Conservation (phyloP, 768 basidiomycete species). For the Mycena indigotica region DNA sequence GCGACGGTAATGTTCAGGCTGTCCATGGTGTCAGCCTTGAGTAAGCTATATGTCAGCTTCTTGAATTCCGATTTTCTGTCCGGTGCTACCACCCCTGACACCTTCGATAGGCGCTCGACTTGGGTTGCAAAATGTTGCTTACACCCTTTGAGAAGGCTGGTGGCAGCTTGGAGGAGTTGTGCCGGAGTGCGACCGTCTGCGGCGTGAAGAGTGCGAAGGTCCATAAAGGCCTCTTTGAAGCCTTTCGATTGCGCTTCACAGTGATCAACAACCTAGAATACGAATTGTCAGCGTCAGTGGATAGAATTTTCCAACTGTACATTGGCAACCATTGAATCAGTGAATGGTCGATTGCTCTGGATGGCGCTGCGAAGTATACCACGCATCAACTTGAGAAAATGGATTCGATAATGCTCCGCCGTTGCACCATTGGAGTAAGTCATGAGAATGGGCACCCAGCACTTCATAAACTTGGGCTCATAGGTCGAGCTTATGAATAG, state of each 20-base stretch:
- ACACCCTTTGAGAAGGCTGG: slow-evolving; percentile 31
- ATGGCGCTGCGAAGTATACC: slow-evolving; percentile 29
- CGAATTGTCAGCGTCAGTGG: too few species aligned
- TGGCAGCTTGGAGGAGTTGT: slow-evolving; percentile 16
- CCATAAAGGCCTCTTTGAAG: slow-evolving; percentile 32
- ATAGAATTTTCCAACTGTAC: too few species aligned
- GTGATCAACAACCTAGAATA: slow-evolving; percentile 36
- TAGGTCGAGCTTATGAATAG: slow-evolving; percentile 37
- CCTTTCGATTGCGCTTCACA: slow-evolving; percentile 37
- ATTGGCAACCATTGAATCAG: slow-evolving; percentile 14
- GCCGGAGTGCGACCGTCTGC: slow-evolving; percentile 3
- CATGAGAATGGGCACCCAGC: slow-evolving; percentile 37
- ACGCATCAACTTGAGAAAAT: slow-evolving; percentile 34
- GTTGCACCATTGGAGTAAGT: slow-evolving; percentile 38
- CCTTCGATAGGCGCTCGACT: slow-evolving; percentile 29
- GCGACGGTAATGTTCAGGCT: slow-evolving; percentile 16
- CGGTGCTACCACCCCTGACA: slow-evolving; percentile 27
- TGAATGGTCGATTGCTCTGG: slow-evolving; percentile 11
- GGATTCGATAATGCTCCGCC: slow-evolving; percentile 32
- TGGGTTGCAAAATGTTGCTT: slow-evolving; percentile 34
- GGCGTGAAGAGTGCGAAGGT: slow-evolving; percentile 24
- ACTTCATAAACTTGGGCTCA: slow-evolving; percentile 24
- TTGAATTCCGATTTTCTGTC: slow-evolving; percentile 21
- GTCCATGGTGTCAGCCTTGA: slow-evolving; percentile 3
- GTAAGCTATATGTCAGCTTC: slow-evolving; percentile 6